Percentiles rank a stretch among this genome's conserved stretches.
These are phyloP conservation scores for Dendrobium catenatum DNA, from an alignment of 106 monocot species.

Conservation along the genomic window DNA sequence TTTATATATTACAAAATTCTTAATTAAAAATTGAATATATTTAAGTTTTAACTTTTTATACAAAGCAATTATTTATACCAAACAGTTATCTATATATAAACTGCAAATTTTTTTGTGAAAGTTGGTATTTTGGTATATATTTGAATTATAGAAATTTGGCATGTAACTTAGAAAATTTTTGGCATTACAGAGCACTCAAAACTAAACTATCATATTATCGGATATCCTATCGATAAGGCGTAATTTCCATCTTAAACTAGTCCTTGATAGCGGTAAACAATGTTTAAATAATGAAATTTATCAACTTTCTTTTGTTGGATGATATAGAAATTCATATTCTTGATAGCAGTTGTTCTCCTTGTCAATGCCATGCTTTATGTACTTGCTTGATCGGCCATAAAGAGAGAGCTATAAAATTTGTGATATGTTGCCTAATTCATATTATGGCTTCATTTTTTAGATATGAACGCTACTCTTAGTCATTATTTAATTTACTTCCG, in stretches of 20 bases:
- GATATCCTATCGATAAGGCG: background rate
- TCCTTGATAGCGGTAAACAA: too few relatives aligned
- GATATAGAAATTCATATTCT: background rate
- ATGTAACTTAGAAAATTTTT: too few relatives aligned
- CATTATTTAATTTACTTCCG: background rate
- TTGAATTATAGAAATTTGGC: too few relatives aligned
- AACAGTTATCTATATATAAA: too few relatives aligned
- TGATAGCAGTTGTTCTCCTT: background rate
- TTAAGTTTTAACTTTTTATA: too few relatives aligned
- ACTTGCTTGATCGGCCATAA: background rate
- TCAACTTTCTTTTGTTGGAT: background rate
- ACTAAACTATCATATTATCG: too few relatives aligned
- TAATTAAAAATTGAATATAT: too few relatives aligned
- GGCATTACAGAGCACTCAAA: too few relatives aligned
- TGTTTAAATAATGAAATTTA: background rate
- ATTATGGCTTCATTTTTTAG: background rate
- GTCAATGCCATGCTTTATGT: background rate
- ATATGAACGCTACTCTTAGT: background rate
- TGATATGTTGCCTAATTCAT: background rate
- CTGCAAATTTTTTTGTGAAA: too few relatives aligned
- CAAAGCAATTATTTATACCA: too few relatives aligned
- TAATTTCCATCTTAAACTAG: background rate
- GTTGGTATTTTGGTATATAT: too few relatives aligned
- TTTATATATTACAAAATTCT: too few relatives aligned
- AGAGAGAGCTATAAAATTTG: background rate